These are phyloP conservation scores for Euphorbia lathyris DNA, from an alignment of 345 rosid genomes.

Conservation along the genomic window DNA sequence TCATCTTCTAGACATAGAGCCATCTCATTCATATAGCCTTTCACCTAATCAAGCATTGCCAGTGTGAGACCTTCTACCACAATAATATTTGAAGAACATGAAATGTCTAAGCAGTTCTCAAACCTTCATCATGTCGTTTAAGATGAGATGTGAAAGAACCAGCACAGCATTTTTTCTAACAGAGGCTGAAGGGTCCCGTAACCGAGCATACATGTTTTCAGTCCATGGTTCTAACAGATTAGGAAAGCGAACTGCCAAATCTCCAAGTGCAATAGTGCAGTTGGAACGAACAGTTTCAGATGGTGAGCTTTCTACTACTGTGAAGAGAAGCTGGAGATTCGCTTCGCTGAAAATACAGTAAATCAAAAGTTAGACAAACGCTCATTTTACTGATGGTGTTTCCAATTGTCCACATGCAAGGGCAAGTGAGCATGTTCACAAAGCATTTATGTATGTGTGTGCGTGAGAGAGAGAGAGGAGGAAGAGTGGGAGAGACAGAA, in stretches of 20 bases:
- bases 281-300: constrained; percentile 93
- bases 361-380: constrained; percentile 24
- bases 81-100: constrained; percentile 9
- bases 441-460: background rate
- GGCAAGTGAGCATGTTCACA: background rate
- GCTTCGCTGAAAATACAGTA: constrained; percentile 56
- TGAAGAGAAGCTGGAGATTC: constrained; percentile 97
- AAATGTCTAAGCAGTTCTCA: constrained; percentile 17
- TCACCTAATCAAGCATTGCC: constrained; percentile 58
- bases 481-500: constrained; percentile 13
- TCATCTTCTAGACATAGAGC: constrained; percentile 80
- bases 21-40: constrained; percentile 94
- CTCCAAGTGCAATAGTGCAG: constrained; percentile 93
- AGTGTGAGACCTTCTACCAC: constrained; percentile 24
- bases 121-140: constrained; percentile 99
- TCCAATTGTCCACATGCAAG: background rate
- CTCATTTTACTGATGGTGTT: background rate
- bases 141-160: constrained; percentile 96
- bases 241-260: constrained; percentile 96
- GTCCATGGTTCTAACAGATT: constrained; percentile 97
- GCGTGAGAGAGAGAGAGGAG: background rate
- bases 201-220: constrained; percentile 82
- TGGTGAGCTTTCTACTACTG: constrained; percentile 88
- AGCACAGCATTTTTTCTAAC: constrained; percentile 96
- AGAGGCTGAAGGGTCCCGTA: constrained; percentile 68